Base-by-base conservation (phyloP, 1,139 yeast genomes). In the Suhomyces anneliseae region DNA sequence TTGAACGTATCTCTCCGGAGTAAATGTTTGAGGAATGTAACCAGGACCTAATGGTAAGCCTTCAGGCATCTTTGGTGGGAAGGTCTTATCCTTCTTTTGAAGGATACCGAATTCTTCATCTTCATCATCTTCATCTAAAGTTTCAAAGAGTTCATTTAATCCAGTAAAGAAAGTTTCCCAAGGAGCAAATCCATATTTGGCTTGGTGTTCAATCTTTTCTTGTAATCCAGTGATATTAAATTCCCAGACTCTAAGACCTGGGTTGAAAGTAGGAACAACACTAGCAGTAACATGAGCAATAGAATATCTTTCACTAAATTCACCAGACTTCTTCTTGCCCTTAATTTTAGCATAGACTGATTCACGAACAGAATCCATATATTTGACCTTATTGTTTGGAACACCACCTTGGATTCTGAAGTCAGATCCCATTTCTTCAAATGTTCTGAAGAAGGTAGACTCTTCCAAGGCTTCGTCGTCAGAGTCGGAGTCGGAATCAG, bases 221-320 rank as follows among this genome's bases (percentile, higher is more conserved):
- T 34, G 52, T 48, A 47, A 59, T 39, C 48, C 85, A 0, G 89
- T 79, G 40, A 79, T 78, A 60, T 89, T 88, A 61, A 89, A 89
- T 61, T 89, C 96, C 93, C 95, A 89, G 1, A 89, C 84, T 52
- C 96, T 71, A 48, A 89, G 62, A 2, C 92, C 89, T 3, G 96
- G 92, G 55, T 87, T 87, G 66, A 84, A 89, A 0, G 95, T 89
- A 2, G 96, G 96, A 6, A 89, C 81, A n/a, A 89, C 81, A 50
- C 92, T 85, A 0, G 92, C 83, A 3, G 83, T 76, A 19, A 89
- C 82, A 58, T 83, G 87, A 0, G 86, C 84, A 46, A 89, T 71
- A 1, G 89, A 74, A 58, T 87, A 88, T 41, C 92, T 69, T 54
- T 85, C 87, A 27, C 75, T 72, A 40, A 63, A 48, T 1, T 57